These are phyloP conservation scores for Kodamaea sp. DNA, from an alignment of 1,139 yeast genomes.

Conservation along the genomic window DNA sequence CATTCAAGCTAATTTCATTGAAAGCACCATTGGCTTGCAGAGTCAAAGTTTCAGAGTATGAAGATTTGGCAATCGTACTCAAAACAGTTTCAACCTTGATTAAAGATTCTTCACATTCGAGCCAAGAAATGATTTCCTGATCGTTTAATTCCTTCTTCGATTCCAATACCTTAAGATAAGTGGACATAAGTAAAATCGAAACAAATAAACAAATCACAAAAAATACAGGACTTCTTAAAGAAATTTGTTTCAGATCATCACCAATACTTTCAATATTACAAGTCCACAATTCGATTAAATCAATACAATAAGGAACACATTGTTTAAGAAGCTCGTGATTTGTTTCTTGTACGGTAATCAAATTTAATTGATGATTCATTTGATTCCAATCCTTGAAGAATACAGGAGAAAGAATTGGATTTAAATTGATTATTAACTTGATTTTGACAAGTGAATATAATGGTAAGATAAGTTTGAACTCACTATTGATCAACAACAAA, in stretches of 20 bases:
- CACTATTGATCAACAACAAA: conserved; percentile 48
- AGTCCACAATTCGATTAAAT: conserved; percentile 64
- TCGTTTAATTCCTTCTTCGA: conserved; percentile 21
- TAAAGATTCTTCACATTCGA: conserved; percentile 47
- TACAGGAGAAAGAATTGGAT: conserved; percentile 54
- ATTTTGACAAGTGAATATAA: conserved; percentile 61
- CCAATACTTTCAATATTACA: conserved; percentile 60
- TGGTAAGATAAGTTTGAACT: conserved; percentile 62
- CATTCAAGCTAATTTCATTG: conserved; percentile 21
- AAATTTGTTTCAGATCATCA: conserved; percentile 61
- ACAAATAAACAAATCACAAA: conserved; percentile 66
- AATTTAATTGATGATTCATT: conserved; percentile 52
- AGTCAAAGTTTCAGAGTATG: conserved; percentile 53
- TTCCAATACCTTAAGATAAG: conserved; percentile 56
- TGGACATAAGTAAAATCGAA: conserved; percentile 57
- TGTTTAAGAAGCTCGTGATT: conserved; percentile 50
- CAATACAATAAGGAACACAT: conserved; percentile 53
- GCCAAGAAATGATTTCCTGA: conserved; percentile 41
- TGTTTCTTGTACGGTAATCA: conserved; percentile 39
- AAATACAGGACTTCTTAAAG: conserved; percentile 70
- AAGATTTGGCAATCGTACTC: conserved; percentile 29
- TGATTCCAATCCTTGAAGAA: conserved; percentile 62
- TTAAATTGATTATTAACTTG: conserved; percentile 54
- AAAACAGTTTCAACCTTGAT: conserved; percentile 55
- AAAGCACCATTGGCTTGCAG: conserved; percentile 54